Conservation (phyloP, 306 rosid genomes). For the Dalbergia cultrata region DNA sequence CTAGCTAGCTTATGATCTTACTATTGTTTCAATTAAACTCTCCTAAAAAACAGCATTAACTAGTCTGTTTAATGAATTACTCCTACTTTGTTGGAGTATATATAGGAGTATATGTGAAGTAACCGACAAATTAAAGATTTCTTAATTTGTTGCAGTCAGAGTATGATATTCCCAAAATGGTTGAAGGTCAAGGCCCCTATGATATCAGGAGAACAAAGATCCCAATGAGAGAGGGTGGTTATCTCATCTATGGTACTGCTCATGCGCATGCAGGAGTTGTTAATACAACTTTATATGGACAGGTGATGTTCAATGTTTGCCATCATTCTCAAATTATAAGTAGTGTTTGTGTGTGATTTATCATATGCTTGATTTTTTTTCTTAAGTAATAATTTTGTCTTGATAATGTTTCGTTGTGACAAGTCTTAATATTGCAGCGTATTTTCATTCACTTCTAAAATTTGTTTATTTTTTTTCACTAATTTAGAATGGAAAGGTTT, state of each 20-base stretch:
- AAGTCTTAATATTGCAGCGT: not conserved
- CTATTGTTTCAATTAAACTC: too few species aligned
- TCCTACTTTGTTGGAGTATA: too few species aligned
- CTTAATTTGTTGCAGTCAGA: not conserved
- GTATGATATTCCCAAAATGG: not conserved
- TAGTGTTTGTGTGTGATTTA: not conserved
- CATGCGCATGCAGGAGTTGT: slow-evolving; percentile 4
- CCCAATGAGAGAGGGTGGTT: slow-evolving; percentile 1
- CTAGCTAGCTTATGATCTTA: too few species aligned
- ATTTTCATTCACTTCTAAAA: not conserved
- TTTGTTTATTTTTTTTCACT: not conserved
- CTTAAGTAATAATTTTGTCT: not conserved
- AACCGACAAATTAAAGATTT: too few species aligned
- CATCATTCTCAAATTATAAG: not conserved
- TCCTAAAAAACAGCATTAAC: too few species aligned
- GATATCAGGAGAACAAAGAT: not conserved
- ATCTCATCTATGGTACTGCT: slow-evolving; percentile 12
- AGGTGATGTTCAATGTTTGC: not conserved
- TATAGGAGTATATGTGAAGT: too few species aligned
- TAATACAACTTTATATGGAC: not conserved
- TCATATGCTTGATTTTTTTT: not conserved
- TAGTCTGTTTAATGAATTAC: too few species aligned
- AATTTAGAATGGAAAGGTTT: not conserved
- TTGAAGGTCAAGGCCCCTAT: not conserved
- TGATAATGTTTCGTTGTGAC: not conserved